These are phyloP conservation scores for Cetradonia linearis DNA, from an alignment of 495 filamentous ascomycete genomes.

Conservation along the genomic window DNA sequence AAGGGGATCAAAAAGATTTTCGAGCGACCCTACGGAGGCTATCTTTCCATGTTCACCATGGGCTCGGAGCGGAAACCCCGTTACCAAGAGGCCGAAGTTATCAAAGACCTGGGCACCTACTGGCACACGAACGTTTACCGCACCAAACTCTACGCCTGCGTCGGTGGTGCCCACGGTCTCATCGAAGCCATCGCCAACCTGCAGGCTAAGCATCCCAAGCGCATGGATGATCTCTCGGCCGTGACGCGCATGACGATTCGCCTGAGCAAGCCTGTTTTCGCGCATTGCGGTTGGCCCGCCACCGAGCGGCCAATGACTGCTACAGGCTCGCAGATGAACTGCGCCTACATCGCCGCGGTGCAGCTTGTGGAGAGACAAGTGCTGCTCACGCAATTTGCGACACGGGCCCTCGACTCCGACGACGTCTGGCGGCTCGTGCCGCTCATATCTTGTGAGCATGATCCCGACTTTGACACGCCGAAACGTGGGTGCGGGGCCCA, in stretches of 20 bases:
- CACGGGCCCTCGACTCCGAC: constrained; percentile 31
- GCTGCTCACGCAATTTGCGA: constrained; percentile 28
- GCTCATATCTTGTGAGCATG: constrained; percentile 32
- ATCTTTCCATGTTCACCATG: constrained; percentile 32
- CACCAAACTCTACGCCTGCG: constrained; percentile 35
- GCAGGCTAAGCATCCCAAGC: constrained; percentile 26
- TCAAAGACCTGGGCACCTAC: constrained; percentile 29
- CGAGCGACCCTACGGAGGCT: constrained; percentile 37
- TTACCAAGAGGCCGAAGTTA: constrained; percentile 28
- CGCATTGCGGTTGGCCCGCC: constrained; percentile 34
- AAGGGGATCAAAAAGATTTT: constrained; percentile 38
- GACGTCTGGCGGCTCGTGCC: constrained; percentile 31
- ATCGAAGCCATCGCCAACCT: constrained; percentile 29
- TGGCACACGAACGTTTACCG: constrained; percentile 34
- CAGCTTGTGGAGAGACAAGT: constrained; percentile 35
- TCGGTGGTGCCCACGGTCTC: constrained; percentile 30
- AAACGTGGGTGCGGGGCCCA: background rate
- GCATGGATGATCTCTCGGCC: constrained; percentile 16
- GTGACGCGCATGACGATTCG: constrained; percentile 29
- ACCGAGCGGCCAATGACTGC: constrained; percentile 31
- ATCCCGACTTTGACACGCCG: constrained; percentile 23
- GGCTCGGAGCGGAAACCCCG: constrained; percentile 28
- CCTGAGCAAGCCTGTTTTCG: constrained; percentile 28
- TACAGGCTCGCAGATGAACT: constrained; percentile 38
- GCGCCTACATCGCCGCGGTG: constrained; percentile 33